Evolutionary conservation across 164 flowering plant species (phyloP).

Genomic region (Kalanchoe fedtschenkoi): DNA sequence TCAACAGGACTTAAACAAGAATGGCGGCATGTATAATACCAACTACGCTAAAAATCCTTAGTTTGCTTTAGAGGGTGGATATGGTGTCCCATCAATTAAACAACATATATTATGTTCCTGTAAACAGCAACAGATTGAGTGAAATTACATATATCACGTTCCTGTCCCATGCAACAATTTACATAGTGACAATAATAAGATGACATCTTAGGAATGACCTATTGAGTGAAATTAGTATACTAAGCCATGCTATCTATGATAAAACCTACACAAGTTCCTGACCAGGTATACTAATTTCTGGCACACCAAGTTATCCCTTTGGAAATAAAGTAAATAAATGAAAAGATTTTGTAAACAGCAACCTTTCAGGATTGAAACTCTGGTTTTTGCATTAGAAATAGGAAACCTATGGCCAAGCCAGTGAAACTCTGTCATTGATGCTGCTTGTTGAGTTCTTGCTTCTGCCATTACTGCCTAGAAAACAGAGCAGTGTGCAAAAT

Average conservation of each 20-base stretch:
- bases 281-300: neutral
- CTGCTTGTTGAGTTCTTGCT: slow-evolving; percentile 92
- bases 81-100: no score
- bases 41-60: no score
- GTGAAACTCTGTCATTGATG: slow-evolving; percentile 77
- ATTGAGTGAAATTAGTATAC: neutral
- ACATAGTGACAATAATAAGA: no score
- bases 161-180: no score
- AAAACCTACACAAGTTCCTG: neutral
- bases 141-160: no score
- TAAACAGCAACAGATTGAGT: no score
- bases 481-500: neutral
- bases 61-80: no score
- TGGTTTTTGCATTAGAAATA: slow-evolving; percentile 80
- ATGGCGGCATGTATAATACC: no score
- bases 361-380: slow-evolving; percentile 90
- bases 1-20: neutral
- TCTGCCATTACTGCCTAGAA: slow-evolving; percentile 87
- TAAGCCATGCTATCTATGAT: neutral
- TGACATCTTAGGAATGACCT: neutral
- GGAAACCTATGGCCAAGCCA: slow-evolving; percentile 96
- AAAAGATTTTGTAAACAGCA: neutral
- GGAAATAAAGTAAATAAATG: neutral
- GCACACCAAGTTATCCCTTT: neutral
- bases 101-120: neutral